Percentiles rank a stretch among this genome's conserved stretches.
Conservation (phyloP, 2,329 filamentous ascomycete genomes). For the Fusarium hostae region DNA sequence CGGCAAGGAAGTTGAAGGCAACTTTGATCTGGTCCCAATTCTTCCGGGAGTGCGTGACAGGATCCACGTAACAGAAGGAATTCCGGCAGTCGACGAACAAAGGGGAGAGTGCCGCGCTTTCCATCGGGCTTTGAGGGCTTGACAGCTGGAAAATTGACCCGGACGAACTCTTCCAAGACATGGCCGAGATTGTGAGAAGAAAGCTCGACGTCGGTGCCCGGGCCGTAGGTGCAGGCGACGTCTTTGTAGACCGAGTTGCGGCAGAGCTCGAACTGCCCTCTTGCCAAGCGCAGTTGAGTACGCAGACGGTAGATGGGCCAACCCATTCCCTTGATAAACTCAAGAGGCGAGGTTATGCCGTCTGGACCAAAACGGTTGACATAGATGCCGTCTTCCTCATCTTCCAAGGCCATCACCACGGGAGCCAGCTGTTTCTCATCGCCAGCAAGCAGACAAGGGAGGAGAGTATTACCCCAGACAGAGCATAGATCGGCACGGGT, state of each 20-base stretch:
- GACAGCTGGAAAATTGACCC: too few relatives aligned
- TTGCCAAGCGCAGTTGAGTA: background rate
- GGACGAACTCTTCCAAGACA: too few relatives aligned
- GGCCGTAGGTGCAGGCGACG: too few relatives aligned
- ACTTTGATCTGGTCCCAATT: background rate
- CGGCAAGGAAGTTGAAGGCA: background rate
- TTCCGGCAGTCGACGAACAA: too few relatives aligned
- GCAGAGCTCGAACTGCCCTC: background rate
- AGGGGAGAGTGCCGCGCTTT: too few relatives aligned
- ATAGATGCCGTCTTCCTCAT: background rate
- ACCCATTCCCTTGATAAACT: background rate
- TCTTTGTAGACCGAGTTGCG: too few relatives aligned
- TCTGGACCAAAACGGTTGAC: background rate
- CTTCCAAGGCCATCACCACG: conserved; percentile 1
- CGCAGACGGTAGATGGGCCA: background rate
- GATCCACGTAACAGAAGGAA: too few relatives aligned
- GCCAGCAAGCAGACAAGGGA: conserved; percentile 38
- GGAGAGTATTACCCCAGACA: conserved; percentile 39
- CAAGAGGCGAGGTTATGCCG: background rate
- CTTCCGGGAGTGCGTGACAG: background rate
- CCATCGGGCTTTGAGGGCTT: too few relatives aligned
- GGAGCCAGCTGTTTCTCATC: conserved; percentile 35
- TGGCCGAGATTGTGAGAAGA: too few relatives aligned
- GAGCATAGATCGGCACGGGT: conserved; percentile 37
- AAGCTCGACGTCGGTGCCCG: too few relatives aligned